Evolutionary conservation across 805 yeast genomes (phyloP), one percentile per base, ranked within the genome.

Genomic region (Wickerhamomyces chambardii): DNA sequence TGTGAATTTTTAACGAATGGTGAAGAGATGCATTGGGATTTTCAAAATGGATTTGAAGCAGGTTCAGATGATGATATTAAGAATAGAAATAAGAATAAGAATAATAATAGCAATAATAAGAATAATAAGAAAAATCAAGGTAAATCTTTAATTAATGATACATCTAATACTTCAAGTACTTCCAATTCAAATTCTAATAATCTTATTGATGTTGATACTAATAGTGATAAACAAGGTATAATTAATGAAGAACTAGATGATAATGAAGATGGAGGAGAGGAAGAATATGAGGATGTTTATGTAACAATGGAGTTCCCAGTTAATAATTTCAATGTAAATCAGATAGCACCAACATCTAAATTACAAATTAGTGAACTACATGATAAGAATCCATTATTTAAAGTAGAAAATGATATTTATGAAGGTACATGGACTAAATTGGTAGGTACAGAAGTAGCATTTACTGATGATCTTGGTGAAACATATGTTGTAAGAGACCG

Each of bases 21-120:
- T 7, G 92, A 89, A 48, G 96, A 87, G 55, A 85, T 86, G 94
- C 79, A 84, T 51, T 89, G 97, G 97, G 75, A 79, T 47, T 90
- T 87, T 63, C 74, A 72, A 48, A 66, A 57, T 62, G 75, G 74
- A 15, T 79, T 73, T 45, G 95, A 85, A 59, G 95, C 96, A 6
- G 96, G 96, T 10, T 83, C 95, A 4, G 85, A 79, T 43, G 95
- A 81, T 34, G 96, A 87, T 56, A 75, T 86, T 35, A 74, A 70
- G 44, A 70, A 73, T 14, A 68, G 87, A 50, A 50, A 44, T 42
- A 53, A 47, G 21, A 35, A 31, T 17, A 38, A 34, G 5, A 40
- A 36, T 12, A 32, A 34, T 7, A 40, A 34, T 6, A 33, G 33
- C 9, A 41, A 33, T 6, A 39, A n/a, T n/a, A n/a, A n/a, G n/a